Base-by-base conservation (phyloP, 1,139 yeast species). In the Hyphopichia pseudoburtonii region DNA sequence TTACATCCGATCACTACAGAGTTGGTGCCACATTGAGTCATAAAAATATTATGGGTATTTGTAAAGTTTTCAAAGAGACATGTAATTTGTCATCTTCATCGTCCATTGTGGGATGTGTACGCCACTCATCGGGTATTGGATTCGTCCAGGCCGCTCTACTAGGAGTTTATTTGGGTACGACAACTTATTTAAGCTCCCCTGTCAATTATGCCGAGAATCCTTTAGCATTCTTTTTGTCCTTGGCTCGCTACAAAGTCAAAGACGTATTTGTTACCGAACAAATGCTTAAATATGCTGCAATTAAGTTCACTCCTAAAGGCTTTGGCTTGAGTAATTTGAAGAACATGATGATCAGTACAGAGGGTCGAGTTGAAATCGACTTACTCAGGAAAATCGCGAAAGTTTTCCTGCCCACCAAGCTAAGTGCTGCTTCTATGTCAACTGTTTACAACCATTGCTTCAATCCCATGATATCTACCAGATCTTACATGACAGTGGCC, bases 51-150 rank as follows among this genome's bases (percentile, higher is more conserved):
- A 62, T 92, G 53, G 83, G 89, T 1, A 77, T 87, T 58, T 89
- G 97, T 57, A 88, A 90, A 51, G 85, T 87, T 11, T 78, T 89
- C 53, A 92, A 92, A 51, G 97, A 92, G 55, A 90, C 97, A 0
- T 86, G 96, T 51, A 92, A 87, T 48, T 70, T 92, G 64, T 76
- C 82, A 8, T 76, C 86, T 30, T 75, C 78, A 24, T 77, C 81
- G 30, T 82, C 96, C 0, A 70, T 92, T 9, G 73, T 92, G 31
- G 96, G 96, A 0, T 82, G 96, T 59, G 95, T 87, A 7, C 78
- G 95, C 35, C 94, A 90, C 49, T 78, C 89, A 0, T 64, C 78
- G 2, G 97, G 97, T 0, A 64, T 90, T 32, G 98, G 98, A 0
- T 90, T 94, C 55, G 65, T 92, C 23, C 94, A 88, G 54, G 76